Evolutionary conservation across 73 alveolate genomes (phyloP).

Genomic region (Paramecium sexaurelia): DNA sequence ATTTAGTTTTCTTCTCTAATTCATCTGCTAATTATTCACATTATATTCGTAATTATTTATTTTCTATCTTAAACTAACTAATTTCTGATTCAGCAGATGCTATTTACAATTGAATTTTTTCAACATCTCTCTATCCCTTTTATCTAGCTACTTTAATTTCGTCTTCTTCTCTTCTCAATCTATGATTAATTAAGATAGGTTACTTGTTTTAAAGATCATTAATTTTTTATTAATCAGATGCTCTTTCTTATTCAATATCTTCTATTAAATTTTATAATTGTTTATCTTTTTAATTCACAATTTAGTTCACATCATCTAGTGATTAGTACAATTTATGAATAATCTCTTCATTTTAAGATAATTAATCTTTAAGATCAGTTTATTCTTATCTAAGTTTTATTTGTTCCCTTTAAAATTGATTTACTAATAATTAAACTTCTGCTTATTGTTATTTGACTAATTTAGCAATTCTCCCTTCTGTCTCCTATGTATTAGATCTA

Average conservation of each 20-base stretch:
- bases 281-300: conserved; percentile 60
- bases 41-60: conserved; percentile 11
- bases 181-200: background rate
- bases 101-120: background rate
- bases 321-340: conserved; percentile 40
- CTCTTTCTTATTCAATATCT: conserved; percentile 45
- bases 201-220: conserved; percentile 28
- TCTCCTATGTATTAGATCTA: background rate
- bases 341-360: conserved; percentile 42
- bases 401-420: conserved; percentile 41
- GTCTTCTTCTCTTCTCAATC: conserved; percentile 46
- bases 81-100: conserved; percentile 52
- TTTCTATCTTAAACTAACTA: conserved; percentile 17
- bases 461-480: conserved; percentile 28
- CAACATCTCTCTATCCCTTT: conserved; percentile 7
- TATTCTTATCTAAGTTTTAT: conserved; percentile 42
- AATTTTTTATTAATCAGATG: background rate
- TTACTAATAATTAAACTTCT: conserved; percentile 9
- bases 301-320: conserved; percentile 46
- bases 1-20: conserved; percentile 24
- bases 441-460: conserved; percentile 7
- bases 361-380: background rate
- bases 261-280: conserved; percentile 39
- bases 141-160: background rate
- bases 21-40: conserved; percentile 58